Conservation (phyloP, 2,329 filamentous ascomycete genomes). For the Phymatotrichopsis omnivora region DNA sequence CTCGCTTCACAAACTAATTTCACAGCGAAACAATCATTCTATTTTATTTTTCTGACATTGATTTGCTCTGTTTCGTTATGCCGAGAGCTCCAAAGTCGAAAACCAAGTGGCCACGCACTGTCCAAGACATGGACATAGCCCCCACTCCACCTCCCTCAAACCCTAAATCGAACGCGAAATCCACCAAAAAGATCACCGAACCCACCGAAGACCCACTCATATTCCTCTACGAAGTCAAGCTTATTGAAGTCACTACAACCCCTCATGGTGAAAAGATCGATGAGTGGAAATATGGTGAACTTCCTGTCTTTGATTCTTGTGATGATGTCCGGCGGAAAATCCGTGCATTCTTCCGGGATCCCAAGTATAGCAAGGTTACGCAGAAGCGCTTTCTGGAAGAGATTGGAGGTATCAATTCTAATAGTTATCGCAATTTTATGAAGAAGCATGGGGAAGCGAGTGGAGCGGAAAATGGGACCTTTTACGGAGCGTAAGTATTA, state of each 20-base stretch:
- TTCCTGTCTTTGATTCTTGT: constrained; percentile 22
- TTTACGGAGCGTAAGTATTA: constrained; percentile 12
- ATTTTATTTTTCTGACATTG: no score
- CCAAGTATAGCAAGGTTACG: constrained; percentile 16
- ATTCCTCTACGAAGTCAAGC: background rate
- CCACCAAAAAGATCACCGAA: no score
- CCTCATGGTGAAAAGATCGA: constrained; percentile 2
- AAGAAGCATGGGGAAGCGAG: constrained; percentile 16
- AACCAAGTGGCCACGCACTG: no score
- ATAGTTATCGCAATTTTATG: constrained; percentile 21
- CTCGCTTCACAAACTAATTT: no score
- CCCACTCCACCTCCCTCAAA: no score
- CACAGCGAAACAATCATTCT: no score
- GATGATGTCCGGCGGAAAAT: constrained; percentile 23
- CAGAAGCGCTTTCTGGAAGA: constrained; percentile 19
- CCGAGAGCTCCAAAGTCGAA: no score
- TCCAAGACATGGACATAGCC: no score
- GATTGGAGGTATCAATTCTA: constrained; percentile 18
- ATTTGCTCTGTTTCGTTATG: no score
- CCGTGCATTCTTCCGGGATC: constrained; percentile 19
- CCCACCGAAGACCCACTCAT: constrained; percentile 6
- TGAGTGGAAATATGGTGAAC: constrained; percentile 3
- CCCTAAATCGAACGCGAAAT: no score
- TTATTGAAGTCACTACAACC: no score
- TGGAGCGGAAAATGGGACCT: constrained; percentile 18